A percentile compares a stretch with the other conserved stretches of the same genome.
These are phyloP conservation scores for Hypoxylon sp. DNA, from an alignment of 2,329 filamentous ascomycete genomes.

Conservation along the genomic window DNA sequence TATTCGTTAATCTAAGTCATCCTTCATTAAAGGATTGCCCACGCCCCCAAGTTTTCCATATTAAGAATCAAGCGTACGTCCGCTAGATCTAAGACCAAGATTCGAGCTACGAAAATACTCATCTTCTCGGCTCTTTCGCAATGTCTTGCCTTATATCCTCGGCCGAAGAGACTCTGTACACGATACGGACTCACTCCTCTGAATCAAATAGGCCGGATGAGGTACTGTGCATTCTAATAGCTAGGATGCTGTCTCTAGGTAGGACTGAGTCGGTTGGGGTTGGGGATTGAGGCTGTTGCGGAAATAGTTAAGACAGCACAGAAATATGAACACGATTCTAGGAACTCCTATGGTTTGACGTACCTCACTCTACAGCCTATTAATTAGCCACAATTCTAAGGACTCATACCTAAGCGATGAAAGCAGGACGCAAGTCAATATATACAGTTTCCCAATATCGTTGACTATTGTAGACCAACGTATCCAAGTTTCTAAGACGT, in stretches of 20 bases:
- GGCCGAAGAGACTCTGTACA: not conserved
- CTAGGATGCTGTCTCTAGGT: slow-evolving; percentile 27
- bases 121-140: too few relatives aligned
- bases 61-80: not conserved
- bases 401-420: too few relatives aligned
- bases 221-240: slow-evolving; percentile 18
- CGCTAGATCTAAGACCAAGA: not conserved
- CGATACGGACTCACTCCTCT: too few relatives aligned
- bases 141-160: not conserved
- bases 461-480: too few relatives aligned
- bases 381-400: too few relatives aligned
- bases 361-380: too few relatives aligned
- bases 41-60: not conserved
- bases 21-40: not conserved
- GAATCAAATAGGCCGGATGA: not conserved
- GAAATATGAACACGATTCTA: not conserved
- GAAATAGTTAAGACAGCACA: not conserved
- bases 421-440: too few relatives aligned
- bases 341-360: too few relatives aligned
- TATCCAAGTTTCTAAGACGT: too few relatives aligned
- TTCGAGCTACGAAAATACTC: not conserved
- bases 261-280: not conserved
- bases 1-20: not conserved
- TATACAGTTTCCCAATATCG: too few relatives aligned
- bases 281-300: too few relatives aligned